Evolutionary conservation across 805 yeast genomes (phyloP).

Genomic region (Candida krabiensis): DNA sequence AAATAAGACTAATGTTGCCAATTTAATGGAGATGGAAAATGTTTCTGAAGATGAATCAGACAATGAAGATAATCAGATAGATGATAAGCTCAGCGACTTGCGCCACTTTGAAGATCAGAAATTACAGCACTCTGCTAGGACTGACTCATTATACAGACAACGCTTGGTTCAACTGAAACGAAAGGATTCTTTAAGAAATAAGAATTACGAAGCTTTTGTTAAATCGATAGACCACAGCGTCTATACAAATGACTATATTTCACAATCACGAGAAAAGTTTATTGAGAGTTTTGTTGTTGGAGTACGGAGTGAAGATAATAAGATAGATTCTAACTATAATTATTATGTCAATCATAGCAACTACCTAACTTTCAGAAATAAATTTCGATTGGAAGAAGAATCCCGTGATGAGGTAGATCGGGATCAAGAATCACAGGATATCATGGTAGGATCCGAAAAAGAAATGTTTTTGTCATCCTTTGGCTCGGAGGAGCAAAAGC

Average conservation of each 20-base stretch:
- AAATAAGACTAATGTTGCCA: constrained; percentile 20
- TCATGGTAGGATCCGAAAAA: constrained; percentile 10
- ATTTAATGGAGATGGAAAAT: constrained; percentile 17
- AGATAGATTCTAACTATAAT: constrained; percentile 31
- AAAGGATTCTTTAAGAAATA: constrained; percentile 30
- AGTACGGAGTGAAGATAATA: constrained; percentile 26
- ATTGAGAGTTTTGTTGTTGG: constrained; percentile 29
- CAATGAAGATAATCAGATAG: constrained; percentile 28
- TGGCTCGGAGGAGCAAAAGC: constrained; percentile 14
- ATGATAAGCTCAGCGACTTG: constrained; percentile 20
- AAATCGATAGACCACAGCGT: constrained; percentile 28
- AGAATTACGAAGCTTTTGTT: constrained; percentile 35
- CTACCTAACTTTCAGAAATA: constrained; percentile 41
- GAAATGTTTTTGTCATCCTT: constrained; percentile 20
- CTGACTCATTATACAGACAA: constrained; percentile 15
- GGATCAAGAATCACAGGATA: constrained; percentile 34
- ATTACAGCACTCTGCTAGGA: constrained; percentile 18
- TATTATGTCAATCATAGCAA: constrained; percentile 45
- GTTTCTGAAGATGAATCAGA: constrained; percentile 34
- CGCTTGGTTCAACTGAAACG: constrained; percentile 20
- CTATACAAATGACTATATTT: constrained; percentile 22
- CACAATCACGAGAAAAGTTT: constrained; percentile 23
- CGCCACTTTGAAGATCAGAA: constrained; percentile 22
- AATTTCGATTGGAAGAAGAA: constrained; percentile 42
- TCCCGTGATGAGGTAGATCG: constrained; percentile 41